Evolutionary conservation across 2,329 filamentous ascomycete genomes (phyloP), one percentile per base, ranked within the genome.

Genomic region (Chrysoporthe cubensis): DNA sequence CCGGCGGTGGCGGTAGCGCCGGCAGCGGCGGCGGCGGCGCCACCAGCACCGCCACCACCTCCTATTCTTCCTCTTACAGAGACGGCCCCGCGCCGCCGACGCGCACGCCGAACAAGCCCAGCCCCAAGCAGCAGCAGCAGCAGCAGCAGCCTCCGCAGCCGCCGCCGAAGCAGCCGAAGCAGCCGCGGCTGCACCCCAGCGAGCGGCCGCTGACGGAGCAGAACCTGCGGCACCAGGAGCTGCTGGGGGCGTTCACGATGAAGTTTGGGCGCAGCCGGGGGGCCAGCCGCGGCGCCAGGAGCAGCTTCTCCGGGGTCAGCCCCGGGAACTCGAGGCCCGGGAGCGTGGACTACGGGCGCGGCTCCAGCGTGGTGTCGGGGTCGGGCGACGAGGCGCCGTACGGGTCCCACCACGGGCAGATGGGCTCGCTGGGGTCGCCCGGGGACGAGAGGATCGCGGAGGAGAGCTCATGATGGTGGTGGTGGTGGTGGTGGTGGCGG

Each of bases 211-310:
- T 83, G 62, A 83, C 80, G 9, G 76, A 79, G 66, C 77, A 80
- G 64, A 84, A 84, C 73, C 76, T 83, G 21, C 76, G 78, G 65
- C 80, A 84, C 72, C 82, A 83, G 72, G 80, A 83, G 75, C 77
- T 82, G 74, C 77, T 85, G 48, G 77, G 77, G 67, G 75, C 79
- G 66, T 85, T 83, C 76, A 80, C 77, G 66, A 80, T 82, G 73
- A 80, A 78, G 13, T 85, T 85, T 71, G 83, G 83, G 50, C 71
- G 76, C 71, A 71, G 75, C 57, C 62, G 73, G 37, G 46, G 32
- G 26, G 18, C 18, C 13, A 71, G 48, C 61, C 40, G 32, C 64
- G 71, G 52, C 14, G 64, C 61, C 7, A 56, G 52, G 18, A 78
- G 75, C 71, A 78, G 34, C 37, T 62, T 56, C 64, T 69, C 71